These are phyloP conservation scores for Trichosanthes truncata DNA, from an alignment of 306 rosid genomes.

Conservation along the genomic window DNA sequence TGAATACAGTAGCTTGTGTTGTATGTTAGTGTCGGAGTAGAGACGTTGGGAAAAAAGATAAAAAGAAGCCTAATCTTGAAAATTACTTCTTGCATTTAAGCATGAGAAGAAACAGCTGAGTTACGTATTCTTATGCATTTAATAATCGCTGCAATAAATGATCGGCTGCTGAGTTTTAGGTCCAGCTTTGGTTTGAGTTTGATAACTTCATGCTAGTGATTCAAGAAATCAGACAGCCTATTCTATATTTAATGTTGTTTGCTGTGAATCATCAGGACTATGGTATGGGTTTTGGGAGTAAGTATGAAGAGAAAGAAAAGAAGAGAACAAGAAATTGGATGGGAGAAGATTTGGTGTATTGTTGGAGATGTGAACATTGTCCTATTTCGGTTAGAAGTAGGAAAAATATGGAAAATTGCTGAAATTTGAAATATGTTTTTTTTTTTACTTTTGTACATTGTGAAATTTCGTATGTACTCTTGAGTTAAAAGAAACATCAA, in stretches of 20 bases:
- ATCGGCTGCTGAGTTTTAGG: background rate
- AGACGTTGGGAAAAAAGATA: background rate
- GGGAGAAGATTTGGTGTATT: background rate
- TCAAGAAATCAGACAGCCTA: background rate
- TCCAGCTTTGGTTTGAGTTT: background rate
- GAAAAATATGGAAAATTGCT: too few species aligned
- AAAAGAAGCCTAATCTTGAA: background rate
- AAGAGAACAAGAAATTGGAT: background rate
- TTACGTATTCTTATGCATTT: background rate
- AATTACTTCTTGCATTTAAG: background rate
- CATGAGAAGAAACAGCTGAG: background rate
- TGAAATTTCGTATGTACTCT: too few species aligned
- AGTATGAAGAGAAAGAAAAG: background rate
- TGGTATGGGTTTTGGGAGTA: background rate
- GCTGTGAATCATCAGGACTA: background rate
- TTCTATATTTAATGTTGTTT: background rate
- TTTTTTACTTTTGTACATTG: too few species aligned
- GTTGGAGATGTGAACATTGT: background rate
- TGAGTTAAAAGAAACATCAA: too few species aligned
- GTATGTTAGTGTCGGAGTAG: background rate
- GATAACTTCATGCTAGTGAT: background rate
- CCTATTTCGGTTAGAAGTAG: background rate
- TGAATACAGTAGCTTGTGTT: background rate
- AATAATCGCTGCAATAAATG: background rate
- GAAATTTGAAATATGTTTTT: too few species aligned